phyloP scores from a whole-genome alignment of 345 rosid genomes.

The Cardiospermum halicacabum region DNA sequence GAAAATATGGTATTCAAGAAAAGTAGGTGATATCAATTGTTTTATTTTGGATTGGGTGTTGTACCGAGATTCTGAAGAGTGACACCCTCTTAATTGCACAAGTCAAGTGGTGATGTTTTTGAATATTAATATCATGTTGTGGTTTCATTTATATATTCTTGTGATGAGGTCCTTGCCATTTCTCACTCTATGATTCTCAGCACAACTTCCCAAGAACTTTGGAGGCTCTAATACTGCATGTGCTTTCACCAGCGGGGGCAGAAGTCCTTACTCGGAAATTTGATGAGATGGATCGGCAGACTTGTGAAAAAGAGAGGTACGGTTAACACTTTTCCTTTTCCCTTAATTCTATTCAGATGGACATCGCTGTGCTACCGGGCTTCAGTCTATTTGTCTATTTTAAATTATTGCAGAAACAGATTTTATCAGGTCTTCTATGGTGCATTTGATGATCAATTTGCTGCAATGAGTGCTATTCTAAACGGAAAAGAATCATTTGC shows the following conservation, averaged over 20 bases:
- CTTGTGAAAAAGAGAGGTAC: conserved; percentile 61
- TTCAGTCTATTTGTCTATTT: conserved; percentile 5
- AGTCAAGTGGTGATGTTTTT: conserved; percentile 1
- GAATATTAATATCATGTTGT: neutral
- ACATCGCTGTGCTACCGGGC: conserved; percentile 12
- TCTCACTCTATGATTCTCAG: conserved; percentile 36
- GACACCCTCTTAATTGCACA: neutral
- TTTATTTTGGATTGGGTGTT: conserved; percentile 5
- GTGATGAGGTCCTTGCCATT: neutral
- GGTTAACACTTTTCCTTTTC: neutral
- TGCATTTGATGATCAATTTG: conserved; percentile 77
- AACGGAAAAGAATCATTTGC: conserved; percentile 75
- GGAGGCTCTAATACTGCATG: conserved; percentile 77
- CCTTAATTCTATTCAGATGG: conserved; percentile 10
- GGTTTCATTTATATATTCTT: conserved; percentile 5
- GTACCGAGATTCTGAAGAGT: neutral
- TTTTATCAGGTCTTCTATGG: conserved; percentile 71
- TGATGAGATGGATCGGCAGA: conserved; percentile 66
- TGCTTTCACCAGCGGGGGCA: conserved; percentile 78
- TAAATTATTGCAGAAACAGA: conserved; percentile 50
- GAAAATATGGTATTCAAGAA: neutral
- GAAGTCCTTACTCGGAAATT: conserved; percentile 80
- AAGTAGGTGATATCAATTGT: neutral
- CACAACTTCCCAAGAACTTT: conserved; percentile 81
- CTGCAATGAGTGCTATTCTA: conserved; percentile 83